Conservation (phyloP, 2,329 filamentous ascomycete species). For the Leptoxyphium fumago region DNA sequence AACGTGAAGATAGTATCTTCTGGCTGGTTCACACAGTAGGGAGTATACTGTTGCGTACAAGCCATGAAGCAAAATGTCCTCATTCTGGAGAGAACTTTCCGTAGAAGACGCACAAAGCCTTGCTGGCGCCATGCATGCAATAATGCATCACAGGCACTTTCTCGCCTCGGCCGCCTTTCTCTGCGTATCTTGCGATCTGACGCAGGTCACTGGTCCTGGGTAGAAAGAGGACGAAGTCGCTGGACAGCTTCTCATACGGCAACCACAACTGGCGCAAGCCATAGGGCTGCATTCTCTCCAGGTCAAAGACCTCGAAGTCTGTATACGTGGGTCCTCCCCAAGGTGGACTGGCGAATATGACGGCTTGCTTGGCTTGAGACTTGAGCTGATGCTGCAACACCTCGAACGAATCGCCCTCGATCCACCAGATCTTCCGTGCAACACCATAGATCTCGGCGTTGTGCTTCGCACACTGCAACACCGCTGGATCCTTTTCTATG, state of each 20-base stretch:
- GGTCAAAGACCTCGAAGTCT: conserved; percentile 59
- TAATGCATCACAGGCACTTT: conserved; percentile 75
- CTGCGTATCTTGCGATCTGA: conserved; percentile 47
- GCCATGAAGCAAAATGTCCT: neutral
- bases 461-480: conserved; percentile 78
- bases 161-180: conserved; percentile 19
- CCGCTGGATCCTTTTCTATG: conserved; percentile 69
- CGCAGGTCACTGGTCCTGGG: conserved; percentile 72
- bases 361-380: conserved; percentile 33
- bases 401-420: conserved; percentile 75
- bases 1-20: too few relatives aligned
- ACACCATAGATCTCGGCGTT: conserved; percentile 82
- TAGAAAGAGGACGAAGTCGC: conserved; percentile 58
- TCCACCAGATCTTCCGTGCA: conserved; percentile 63
- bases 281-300: conserved; percentile 81
- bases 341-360: conserved; percentile 58
- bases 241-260: conserved; percentile 40
- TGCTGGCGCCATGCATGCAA: conserved; percentile 79
- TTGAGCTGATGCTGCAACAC: conserved; percentile 42
- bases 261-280: conserved; percentile 47
- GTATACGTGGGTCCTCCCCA: conserved; percentile 58
- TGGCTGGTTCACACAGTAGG: too few relatives aligned
- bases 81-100: conserved; percentile 31
- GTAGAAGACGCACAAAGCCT: conserved; percentile 49
- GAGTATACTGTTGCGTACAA: too few relatives aligned